Evolutionary conservation across 768 basidiomycete genomes (phyloP), one percentile per base, ranked within the genome.

Genomic region (Dioszegia aurantiaca): DNA sequence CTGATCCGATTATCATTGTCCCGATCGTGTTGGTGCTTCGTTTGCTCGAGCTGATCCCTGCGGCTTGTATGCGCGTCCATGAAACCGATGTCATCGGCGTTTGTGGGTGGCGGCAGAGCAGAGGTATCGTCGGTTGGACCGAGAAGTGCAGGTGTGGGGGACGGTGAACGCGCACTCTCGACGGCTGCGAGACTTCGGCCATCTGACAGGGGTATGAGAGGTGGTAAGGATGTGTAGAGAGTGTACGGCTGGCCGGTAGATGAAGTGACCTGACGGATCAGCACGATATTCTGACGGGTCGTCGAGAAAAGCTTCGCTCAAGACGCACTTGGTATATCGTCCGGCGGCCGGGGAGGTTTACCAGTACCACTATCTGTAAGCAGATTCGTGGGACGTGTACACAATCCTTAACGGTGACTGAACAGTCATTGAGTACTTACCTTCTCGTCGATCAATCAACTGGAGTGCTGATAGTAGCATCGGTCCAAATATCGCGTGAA

Each of bases 381-480:
- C 54, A n/a, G n/a, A n/a, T n/a, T n/a, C n/a, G n/a, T n/a, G n/a
- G n/a, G n/a, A n/a, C n/a, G n/a, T n/a, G n/a, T n/a, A n/a, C 37
- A 39, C 27, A n/a, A 11, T 16, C 12, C 26, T 31, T 31, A 14
- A 33, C 6, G 6, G 33, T 33, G n/a, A n/a, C n/a, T n/a, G n/a
- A n/a, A n/a, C n/a, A n/a, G n/a, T n/a, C n/a, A n/a, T n/a, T n/a
- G 30, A 42, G 3, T 16, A 45, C 69, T 58, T 30, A 69, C 70
- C 70, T 60, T 69, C 70, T 44, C 63, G 46, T n/a, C 64, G 33
- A 30, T 72, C 70, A 11, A 72, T 56, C 16, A 72, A 59, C 47
- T 72, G 68, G 16, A 72, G 51, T 21, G 70, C 70, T 0, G 70
- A 72, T 9, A 62, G 36, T 9, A 72, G 42, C 70, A 72, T 72